Evolutionary conservation across 2,329 filamentous ascomycete genomes (phyloP), one percentile per base, ranked within the genome.

Genomic region (Zymoseptoria brevis): DNA sequence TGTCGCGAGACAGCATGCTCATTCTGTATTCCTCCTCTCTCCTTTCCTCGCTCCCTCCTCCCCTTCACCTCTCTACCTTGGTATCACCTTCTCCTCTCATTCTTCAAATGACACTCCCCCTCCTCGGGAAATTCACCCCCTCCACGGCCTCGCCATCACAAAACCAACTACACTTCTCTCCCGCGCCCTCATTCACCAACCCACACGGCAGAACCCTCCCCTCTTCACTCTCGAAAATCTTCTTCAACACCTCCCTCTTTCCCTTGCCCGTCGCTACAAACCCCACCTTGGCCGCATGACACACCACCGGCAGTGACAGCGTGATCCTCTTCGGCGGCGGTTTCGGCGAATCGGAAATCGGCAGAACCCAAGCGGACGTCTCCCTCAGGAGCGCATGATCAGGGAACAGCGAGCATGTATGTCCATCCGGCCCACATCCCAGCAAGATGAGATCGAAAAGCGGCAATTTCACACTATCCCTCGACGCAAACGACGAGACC

Each of bases 361-460:
- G 84, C 13, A 92, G 87, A 50, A 97, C 90, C 94, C 94, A 99
- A 57, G 93, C 90, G 69, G 86, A 87, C 41, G 84, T 84, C 78
- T 97, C 93, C 64, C 91, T 86, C 66, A 97, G 82, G 57, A 97
- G 82, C 60, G 87, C 83, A 73, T 96, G 93, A 57, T 87, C 88
- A 4, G 94, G 94, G 80, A 99, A 99, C 56, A 99, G 80, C 68
- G 88, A 94, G 85, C 94, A 97, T 35, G 94, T 97, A 79, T 99
- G 94, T 56, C 94, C 94, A 74, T 97, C 94, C 13, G 94, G 93
- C 0, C 94, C 94, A 73, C 90, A 96, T 69, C 94, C 94, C 50
- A 99, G 85, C 50, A 99, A 84, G 57, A 99, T 81, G 56, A 99
- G 83, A 74, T 99, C 94, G 75, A 97, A 99, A 71, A 96, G 88